Percentiles rank a stretch among this genome's conserved stretches.
Evolutionary conservation across 768 basidiomycete genomes (phyloP).

Genomic region (Lentinus brumalis): DNA sequence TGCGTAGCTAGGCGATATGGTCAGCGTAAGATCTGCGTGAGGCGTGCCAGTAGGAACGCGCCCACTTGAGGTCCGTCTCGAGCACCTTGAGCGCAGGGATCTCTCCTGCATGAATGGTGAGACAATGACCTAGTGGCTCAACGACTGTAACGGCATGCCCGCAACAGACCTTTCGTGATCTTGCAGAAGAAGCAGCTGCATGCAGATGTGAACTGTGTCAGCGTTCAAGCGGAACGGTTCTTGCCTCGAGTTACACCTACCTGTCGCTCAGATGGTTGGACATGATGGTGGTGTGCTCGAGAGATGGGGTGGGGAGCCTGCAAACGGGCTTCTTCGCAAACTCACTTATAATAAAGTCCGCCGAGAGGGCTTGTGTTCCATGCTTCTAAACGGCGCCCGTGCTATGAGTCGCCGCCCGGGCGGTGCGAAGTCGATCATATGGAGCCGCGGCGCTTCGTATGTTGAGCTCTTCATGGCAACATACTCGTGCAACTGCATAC

Average conservation of each 20-base stretch:
- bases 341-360: too few relatives aligned
- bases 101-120: slow-evolving; percentile 53
- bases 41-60: not conserved
- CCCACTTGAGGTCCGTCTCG: slow-evolving; percentile 65
- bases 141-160: not conserved
- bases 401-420: too few relatives aligned
- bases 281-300: not conserved
- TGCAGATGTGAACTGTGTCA: not conserved
- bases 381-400: too few relatives aligned
- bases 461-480: too few relatives aligned
- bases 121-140: not conserved
- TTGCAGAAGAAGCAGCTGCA: slow-evolving; percentile 87
- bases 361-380: too few relatives aligned
- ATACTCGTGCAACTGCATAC: too few relatives aligned
- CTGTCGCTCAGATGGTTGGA: slow-evolving; percentile 6
- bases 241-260: not conserved
- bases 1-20: slow-evolving; percentile 43
- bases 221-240: not conserved
- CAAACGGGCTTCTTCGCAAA: too few relatives aligned
- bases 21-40: not conserved
- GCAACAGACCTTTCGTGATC: slow-evolving; percentile 74
- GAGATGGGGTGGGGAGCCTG: too few relatives aligned
- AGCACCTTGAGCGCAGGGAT: slow-evolving; percentile 86
- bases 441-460: too few relatives aligned
- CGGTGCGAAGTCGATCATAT: too few relatives aligned